phyloP scores from a whole-genome alignment of 2,329 filamentous ascomycete species.

The Fusarium sp. region DNA sequence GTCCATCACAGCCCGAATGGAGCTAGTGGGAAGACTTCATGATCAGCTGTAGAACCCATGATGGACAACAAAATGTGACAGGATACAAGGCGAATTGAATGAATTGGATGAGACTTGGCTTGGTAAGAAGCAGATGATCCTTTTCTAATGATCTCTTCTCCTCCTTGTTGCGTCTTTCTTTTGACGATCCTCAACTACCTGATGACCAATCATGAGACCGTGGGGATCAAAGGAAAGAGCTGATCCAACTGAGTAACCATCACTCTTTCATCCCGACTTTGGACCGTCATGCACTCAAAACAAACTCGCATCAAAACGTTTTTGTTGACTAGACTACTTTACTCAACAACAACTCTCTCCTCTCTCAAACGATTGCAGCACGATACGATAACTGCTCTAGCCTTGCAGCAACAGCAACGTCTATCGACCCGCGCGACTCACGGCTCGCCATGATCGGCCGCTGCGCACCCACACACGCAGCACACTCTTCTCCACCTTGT shows the following conservation, averaged over 20 bases:
- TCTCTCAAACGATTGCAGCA: not conserved
- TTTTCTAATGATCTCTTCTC: not conserved
- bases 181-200: not conserved
- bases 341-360: conserved; percentile 20
- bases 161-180: not conserved
- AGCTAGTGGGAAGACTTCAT: conserved; percentile 32
- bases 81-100: not conserved
- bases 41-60: conserved; percentile 37
- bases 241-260: not conserved
- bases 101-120: not conserved
- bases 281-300: not conserved
- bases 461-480: conserved; percentile 9
- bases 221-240: not conserved
- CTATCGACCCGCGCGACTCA: conserved; percentile 33
- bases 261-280: not conserved
- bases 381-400: conserved; percentile 10
- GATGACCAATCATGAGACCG: conserved; percentile 8
- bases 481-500: conserved; percentile 23
- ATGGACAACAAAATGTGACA: conserved; percentile 8
- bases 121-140: not conserved
- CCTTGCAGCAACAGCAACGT: conserved; percentile 11
- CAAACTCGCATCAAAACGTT: not conserved
- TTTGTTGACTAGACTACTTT: conserved; percentile 23
- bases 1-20: conserved; percentile 27
- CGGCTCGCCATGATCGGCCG: conserved; percentile 29